Base-by-base conservation (phyloP, 192 early-diverging fungal species). In the Entomortierella beljakovae region DNA sequence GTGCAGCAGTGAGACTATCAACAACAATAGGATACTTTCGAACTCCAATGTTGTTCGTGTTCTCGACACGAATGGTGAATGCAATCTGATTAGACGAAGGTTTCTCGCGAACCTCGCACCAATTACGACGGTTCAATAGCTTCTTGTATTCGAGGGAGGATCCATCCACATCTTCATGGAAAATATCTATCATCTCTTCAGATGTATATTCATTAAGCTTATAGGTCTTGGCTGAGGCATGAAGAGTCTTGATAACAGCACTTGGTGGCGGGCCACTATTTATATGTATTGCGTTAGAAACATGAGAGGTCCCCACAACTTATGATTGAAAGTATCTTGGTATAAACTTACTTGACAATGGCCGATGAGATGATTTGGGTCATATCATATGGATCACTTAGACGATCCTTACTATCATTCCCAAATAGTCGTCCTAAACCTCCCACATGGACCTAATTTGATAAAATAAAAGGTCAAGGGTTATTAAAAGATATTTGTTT, bases 301-400 rank as follows among this genome's bases (percentile, higher is more conserved):
- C n/a, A n/a, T n/a, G n/a, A n/a, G n/a, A n/a, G n/a, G n/a, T n/a
- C n/a, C n/a, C n/a, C n/a, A n/a, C n/a, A n/a, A n/a, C n/a, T n/a
- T n/a, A n/a, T n/a, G n/a, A n/a, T n/a, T n/a, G n/a, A n/a, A n/a
- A n/a, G n/a, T n/a, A n/a, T n/a, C n/a, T n/a, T n/a, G 33, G 22
- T n/a, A 9, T 22, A 1, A n/a, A 59, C 81, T 61, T 90, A 80
- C 82, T 93, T 94, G 73, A 91, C 88, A 75, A 95, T 95, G 34
- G 93, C 94, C 46, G 88, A 90, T 10, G 94, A 93, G 31, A 94
- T 84, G 29, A 95, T 85, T 82, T 95, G 93, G 35, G 87, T 84
- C 94, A 95, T 95, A 53, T 88, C 84, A 26, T 89, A 85, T 52
- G 83, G 88, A 62, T 95, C 94, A 7, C 57, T 75, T 71, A 87